Percentiles rank a stretch among this genome's conserved stretches.
Conservation (phyloP, 2,329 filamentous ascomycete species). For the Cladosporium colombiae region DNA sequence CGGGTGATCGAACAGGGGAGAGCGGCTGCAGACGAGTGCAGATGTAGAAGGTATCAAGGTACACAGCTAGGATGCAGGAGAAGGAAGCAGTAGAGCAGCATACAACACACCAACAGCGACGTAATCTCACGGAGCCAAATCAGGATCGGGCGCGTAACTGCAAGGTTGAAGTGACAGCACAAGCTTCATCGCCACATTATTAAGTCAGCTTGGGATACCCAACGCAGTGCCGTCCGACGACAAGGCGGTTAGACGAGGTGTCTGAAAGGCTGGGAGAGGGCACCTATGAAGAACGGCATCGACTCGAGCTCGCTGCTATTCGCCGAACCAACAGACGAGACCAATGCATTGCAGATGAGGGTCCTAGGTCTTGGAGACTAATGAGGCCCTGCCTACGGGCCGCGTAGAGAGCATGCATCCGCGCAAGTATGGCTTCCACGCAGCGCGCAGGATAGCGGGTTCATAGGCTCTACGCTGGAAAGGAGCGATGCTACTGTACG, state of each 20-base stretch:
- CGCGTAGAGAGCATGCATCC: not conserved
- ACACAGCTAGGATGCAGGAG: not conserved
- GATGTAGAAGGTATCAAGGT: conserved; percentile 8
- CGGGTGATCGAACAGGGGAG: conserved; percentile 32
- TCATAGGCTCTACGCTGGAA: too few species aligned
- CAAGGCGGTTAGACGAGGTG: conserved; percentile 33
- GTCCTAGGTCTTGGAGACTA: conserved; percentile 23
- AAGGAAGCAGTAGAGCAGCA: not conserved
- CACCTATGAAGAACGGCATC: conserved; percentile 32
- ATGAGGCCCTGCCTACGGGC: conserved; percentile 19
- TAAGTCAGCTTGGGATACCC: conserved; percentile 17
- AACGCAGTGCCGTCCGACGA: conserved; percentile 23
- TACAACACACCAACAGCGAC: not conserved
- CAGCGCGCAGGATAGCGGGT: conserved; percentile 23
- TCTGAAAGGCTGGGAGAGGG: conserved; percentile 33
- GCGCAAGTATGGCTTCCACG: conserved; percentile 27
- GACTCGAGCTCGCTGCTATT: conserved; percentile 30
- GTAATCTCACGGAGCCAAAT: conserved; percentile 32
- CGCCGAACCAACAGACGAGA: conserved; percentile 24
- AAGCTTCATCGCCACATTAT: conserved; percentile 3
- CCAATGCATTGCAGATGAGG: conserved; percentile 25
- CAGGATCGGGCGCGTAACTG: conserved; percentile 34
- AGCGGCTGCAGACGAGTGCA: conserved; percentile 35
- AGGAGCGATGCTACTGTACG: too few species aligned
- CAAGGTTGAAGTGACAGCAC: conserved; percentile 15